Conservation (phyloP, 805 yeast species). For the Candida dajiaensis region DNA sequence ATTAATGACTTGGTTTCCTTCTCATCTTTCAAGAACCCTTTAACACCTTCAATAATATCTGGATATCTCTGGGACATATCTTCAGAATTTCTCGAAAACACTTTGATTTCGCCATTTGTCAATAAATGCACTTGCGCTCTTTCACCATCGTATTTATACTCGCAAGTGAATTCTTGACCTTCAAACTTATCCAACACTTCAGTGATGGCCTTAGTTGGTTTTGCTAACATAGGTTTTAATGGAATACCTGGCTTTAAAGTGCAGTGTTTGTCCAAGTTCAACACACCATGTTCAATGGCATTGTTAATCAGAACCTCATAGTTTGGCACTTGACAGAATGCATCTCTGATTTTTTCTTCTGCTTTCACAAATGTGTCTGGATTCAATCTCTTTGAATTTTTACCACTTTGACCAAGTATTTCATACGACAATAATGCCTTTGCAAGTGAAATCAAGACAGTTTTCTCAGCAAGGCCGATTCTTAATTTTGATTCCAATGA, state of each 20-base stretch:
- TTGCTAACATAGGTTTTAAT: constrained; percentile 95
- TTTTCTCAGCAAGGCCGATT: constrained; percentile 91
- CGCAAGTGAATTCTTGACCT: constrained; percentile 84
- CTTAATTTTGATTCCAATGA: constrained; percentile 90
- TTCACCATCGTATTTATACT: constrained; percentile 96
- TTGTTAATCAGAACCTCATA: constrained; percentile 71
- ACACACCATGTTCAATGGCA: constrained; percentile 63
- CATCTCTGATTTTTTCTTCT: constrained; percentile 76
- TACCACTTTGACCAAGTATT: constrained; percentile 34
- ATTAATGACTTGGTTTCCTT: constrained; percentile 51
- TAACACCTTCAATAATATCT: constrained; percentile 68
- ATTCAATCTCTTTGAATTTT: constrained; percentile 25
- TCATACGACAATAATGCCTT: constrained; percentile 64
- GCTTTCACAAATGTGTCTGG: constrained; percentile 50
- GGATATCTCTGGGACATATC: constrained; percentile 97
- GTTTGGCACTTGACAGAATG: constrained; percentile 86
- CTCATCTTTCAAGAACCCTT: constrained; percentile 43
- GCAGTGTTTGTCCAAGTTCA: constrained; percentile 58
- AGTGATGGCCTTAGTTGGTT: constrained; percentile 90
- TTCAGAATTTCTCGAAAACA: constrained; percentile 92
- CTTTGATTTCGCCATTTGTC: constrained; percentile 56
- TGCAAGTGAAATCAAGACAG: constrained; percentile 77
- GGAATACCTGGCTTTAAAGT: constrained; percentile 89
- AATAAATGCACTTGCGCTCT: constrained; percentile 89
- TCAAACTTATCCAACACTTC: constrained; percentile 88